A percentile compares a stretch with the other conserved stretches of the same genome.
phyloP scores from a whole-genome alignment of 1,139 yeast genomes.

The Yamadazyma triangularis region DNA sequence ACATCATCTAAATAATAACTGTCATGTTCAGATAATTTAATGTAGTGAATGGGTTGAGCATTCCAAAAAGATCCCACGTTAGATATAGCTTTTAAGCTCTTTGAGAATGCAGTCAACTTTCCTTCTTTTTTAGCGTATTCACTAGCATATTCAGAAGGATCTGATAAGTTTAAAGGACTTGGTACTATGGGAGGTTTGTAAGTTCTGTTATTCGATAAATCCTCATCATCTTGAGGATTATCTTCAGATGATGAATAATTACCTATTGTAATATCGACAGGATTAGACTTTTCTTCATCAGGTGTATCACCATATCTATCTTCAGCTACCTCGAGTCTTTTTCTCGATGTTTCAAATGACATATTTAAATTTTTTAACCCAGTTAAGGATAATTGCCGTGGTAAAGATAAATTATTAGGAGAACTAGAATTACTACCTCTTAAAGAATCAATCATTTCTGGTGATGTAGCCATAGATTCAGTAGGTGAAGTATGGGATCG shows the following conservation, averaged over 20 bases:
- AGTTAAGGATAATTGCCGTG: slow-evolving; percentile 25
- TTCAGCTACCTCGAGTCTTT: slow-evolving; percentile 20
- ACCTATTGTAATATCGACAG: not conserved
- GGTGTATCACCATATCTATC: slow-evolving; percentile 16
- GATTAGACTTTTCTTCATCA: slow-evolving; percentile 1
- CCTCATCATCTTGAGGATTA: not conserved
- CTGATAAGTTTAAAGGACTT: slow-evolving; percentile 25
- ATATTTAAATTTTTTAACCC: slow-evolving; percentile 30
- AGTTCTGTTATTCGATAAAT: not conserved
- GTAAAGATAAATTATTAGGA: slow-evolving; percentile 20
- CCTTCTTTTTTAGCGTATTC: slow-evolving; percentile 9
- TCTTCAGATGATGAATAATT: not conserved
- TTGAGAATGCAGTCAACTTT: slow-evolving; percentile 20
- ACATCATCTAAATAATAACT: slow-evolving; percentile 41
- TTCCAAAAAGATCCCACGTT: slow-evolving; percentile 56
- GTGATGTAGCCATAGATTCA: not conserved
- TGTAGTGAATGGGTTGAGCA: slow-evolving; percentile 60
- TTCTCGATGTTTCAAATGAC: slow-evolving; percentile 28
- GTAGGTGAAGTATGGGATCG: slow-evolving; percentile 1
- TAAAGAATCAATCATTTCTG: slow-evolving; percentile 3
- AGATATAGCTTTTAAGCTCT: slow-evolving; percentile 27
- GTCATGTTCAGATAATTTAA: slow-evolving; percentile 30
- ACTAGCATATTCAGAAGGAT: slow-evolving; percentile 23
- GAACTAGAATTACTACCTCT: slow-evolving; percentile 9
- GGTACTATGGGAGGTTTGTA: slow-evolving; percentile 10